phyloP scores from a whole-genome alignment of 768 basidiomycete genomes.

The Phaeotremella skinneri region DNA sequence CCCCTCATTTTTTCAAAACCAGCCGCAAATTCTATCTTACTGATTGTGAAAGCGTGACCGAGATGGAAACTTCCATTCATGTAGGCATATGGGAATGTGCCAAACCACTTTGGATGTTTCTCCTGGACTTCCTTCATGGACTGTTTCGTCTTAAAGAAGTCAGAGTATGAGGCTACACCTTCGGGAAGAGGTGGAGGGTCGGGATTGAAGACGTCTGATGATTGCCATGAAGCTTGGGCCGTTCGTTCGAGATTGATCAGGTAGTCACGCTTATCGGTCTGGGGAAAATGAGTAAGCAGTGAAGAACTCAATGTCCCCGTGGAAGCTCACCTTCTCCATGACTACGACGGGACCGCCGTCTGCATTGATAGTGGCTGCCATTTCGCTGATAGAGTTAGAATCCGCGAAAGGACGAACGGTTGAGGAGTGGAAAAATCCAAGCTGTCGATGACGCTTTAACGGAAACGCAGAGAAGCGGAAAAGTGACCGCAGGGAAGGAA shows the following conservation, averaged over 20 bases:
- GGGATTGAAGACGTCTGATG: conserved; percentile 76
- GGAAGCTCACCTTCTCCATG: conserved; percentile 47
- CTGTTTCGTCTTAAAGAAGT: conserved; percentile 60
- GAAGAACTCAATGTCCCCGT: background rate
- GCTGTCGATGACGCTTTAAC: background rate
- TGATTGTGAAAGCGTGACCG: conserved; percentile 96
- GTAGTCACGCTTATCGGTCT: conserved; percentile 93
- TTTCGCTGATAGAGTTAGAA: conserved; percentile 23
- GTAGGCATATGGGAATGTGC: conserved; percentile 93
- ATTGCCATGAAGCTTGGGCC: conserved; percentile 79
- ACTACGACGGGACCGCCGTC: conserved; percentile 43
- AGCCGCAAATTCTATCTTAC: conserved; percentile 94
- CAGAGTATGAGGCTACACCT: conserved; percentile 54
- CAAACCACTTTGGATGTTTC: conserved; percentile 93
- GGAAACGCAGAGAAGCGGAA: background rate
- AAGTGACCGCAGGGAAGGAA: conserved; percentile 1
- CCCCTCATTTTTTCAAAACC: conserved; percentile 95
- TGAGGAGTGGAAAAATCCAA: background rate
- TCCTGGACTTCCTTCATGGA: conserved; percentile 62
- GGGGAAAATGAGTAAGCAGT: conserved; percentile 22
- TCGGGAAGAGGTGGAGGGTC: conserved; percentile 67
- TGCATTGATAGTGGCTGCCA: conserved; percentile 39
- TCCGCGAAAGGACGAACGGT: background rate
- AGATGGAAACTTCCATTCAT: conserved; percentile 98
- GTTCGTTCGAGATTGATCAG: conserved; percentile 76